Evolutionary conservation across 2,329 filamentous ascomycete species (phyloP), one percentile per base, ranked within the genome.

Genomic region (Colletotrichum euphorbiae): DNA sequence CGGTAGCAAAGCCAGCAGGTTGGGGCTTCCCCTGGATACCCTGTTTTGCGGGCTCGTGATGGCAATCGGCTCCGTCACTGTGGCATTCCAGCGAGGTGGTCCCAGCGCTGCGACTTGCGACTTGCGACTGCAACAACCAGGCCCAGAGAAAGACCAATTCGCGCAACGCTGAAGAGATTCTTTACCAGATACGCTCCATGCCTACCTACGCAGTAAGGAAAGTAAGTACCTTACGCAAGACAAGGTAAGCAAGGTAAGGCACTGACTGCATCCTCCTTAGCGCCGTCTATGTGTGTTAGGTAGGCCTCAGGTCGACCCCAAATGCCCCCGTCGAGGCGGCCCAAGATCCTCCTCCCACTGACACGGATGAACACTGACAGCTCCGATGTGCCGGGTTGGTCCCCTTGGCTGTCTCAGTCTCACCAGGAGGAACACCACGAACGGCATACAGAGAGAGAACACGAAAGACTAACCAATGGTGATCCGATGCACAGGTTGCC

Each of bases 311-410:
- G 52, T 50, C 46, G 54, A 36, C 51, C 59, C 59, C 59, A 38
- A 62, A 38, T 38, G 12, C n/a, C 21, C 24, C 38, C 46, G 65
- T 59, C 46, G n/a, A 57, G 17, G 60, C 45, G 52, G 28, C 21
- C 24, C 15, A 36, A 31, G 13, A n/a, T 50, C 60, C 61, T 42
- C 42, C 12, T n/a, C 17, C 15, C 7, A 45, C 48, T 51, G 42
- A 60, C 55, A 65, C 60, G 61, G 61, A 58, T 52, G 31, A 58
- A 48, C 52, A 58, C 38, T 68, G 65, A 19, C 60, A 68, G 46
- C 28, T 48, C 55, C 48, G 17, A 54, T 36, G 12, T 54, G 51
- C 51, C 19, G 33, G 51, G 51, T 38, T 54, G 51, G 8, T 38
- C 15, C 15, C 24, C 24, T 46, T 46, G 43, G 15, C 17, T 45